Base-by-base conservation (phyloP, 2,329 filamentous ascomycete genomes). In the Pyrenochaeta sp. region DNA sequence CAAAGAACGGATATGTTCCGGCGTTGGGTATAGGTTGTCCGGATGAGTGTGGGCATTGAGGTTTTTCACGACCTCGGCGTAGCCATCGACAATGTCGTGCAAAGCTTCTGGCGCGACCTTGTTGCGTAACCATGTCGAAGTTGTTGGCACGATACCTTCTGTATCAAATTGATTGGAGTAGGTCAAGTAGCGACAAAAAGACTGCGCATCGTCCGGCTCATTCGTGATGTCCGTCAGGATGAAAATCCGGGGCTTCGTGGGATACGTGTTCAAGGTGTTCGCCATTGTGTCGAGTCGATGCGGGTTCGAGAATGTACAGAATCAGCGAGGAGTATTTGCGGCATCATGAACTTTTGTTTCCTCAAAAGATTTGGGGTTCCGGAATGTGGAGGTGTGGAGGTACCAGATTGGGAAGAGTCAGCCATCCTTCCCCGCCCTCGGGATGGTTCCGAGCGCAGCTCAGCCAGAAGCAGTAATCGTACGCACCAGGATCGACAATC, bases 11-110 rank as follows among this genome's bases (percentile, higher is more conserved):
- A 60, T 40, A 3, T 51, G 39, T 1, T 51, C 49, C 6, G 58
- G 55, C 3, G 55, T 34, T 5, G 65, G 64, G 22, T 67, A 69
- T 0, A 27, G 29, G 10, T 38, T 50, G 13, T 10, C 34, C 4
- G 42, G 48, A 9, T 55, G 60, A 0, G 59, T 73, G 46, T 81
- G 75, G 1, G 45, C 34, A 32, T 67, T 63, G 15, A 82, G 69
- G 41, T 77, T 81, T 17, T 74, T 68, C 13, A 55, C 42, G 7
- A 63, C 61, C 3, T 67, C 47, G 19, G 50, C 53, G 35, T 68
- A 70, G 3, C 53, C 64, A 28, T 55, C 46, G 20, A 52, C 44
- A 10, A 51, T 44, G 30, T 55, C 42, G 34, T 58, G 56, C 2
- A 31, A 11, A 14, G 29, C 24, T 44, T 41, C 44, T 49, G 52